A percentile compares a stretch with the other conserved stretches of the same genome.
phyloP scores from a whole-genome alignment of 2,329 filamentous ascomycete species.

The Talaromyces sp. region DNA sequence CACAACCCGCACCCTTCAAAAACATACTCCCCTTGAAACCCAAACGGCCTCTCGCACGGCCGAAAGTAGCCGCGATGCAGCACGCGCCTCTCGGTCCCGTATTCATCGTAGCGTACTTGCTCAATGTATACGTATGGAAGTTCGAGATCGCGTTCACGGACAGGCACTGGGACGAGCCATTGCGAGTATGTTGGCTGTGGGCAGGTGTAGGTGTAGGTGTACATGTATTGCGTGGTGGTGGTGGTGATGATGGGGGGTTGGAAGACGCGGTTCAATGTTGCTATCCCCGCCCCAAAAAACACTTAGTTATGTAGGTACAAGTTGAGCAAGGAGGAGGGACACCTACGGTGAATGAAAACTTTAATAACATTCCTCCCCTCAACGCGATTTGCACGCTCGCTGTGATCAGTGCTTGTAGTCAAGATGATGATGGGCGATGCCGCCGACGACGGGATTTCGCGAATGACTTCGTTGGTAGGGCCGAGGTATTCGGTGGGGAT shows the following conservation, averaged over 20 bases:
- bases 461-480: background rate
- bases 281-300: background rate
- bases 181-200: background rate
- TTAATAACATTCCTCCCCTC: background rate
- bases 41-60: background rate
- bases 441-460: too few relatives aligned
- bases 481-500: background rate
- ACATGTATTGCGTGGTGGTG: too few relatives aligned
- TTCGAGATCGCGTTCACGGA: background rate
- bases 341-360: background rate
- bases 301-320: background rate
- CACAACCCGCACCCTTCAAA: background rate
- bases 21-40: background rate
- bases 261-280: background rate
- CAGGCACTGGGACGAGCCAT: background rate
- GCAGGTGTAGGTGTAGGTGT: too few relatives aligned
- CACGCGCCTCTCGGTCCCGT: background rate
- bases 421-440: background rate
- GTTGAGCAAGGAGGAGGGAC: background rate
- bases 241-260: background rate
- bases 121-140: background rate
- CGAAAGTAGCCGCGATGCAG: background rate
- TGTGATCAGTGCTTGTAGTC: background rate
- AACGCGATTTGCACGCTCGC: background rate
- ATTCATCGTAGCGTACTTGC: background rate